A percentile compares a stretch with the other conserved stretches of the same genome.
Conservation (phyloP, 2,329 filamentous ascomycete species). For the Penicillium thymicola region DNA sequence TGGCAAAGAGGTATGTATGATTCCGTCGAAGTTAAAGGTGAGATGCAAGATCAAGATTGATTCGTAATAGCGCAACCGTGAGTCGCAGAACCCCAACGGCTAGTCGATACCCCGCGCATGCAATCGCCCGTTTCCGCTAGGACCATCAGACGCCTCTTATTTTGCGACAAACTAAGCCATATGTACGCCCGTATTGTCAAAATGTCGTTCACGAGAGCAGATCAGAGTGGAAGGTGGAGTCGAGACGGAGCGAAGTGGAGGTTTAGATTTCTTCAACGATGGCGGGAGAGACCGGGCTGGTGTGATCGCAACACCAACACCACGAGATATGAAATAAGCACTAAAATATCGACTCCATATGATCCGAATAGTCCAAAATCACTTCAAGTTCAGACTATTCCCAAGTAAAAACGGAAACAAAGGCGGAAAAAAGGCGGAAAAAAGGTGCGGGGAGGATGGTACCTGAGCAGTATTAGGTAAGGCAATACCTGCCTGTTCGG, state of each 20-base stretch:
- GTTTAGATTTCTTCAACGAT: conserved; percentile 1
- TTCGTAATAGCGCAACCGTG: conserved; percentile 10
- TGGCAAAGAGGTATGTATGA: conserved; percentile 5
- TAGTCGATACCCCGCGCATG: conserved; percentile 5
- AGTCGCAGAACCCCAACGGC: neutral
- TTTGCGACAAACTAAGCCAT: conserved; percentile 1
- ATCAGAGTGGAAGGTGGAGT: conserved; percentile 8
- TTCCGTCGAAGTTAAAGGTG: neutral
- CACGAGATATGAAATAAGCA: neutral
- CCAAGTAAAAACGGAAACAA: neutral
- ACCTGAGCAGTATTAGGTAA: conserved; percentile 9
- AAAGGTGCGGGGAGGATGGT: conserved; percentile 6
- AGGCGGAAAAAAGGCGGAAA: neutral
- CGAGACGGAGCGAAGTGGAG: conserved; percentile 7
- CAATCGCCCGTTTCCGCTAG: conserved; percentile 1
- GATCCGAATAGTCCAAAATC: neutral
- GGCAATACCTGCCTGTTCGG: conserved; percentile 7
- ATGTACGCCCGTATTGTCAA: neutral
- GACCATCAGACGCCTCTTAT: neutral
- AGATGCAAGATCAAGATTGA: conserved; percentile 8
- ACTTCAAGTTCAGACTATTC: neutral
- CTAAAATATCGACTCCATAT: neutral
- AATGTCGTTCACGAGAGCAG: neutral
- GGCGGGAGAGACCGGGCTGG: conserved; percentile 1
- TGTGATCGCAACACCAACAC: neutral